Base-by-base conservation (phyloP, 129 eudicot genomes). In the Flaveria bidentis region DNA sequence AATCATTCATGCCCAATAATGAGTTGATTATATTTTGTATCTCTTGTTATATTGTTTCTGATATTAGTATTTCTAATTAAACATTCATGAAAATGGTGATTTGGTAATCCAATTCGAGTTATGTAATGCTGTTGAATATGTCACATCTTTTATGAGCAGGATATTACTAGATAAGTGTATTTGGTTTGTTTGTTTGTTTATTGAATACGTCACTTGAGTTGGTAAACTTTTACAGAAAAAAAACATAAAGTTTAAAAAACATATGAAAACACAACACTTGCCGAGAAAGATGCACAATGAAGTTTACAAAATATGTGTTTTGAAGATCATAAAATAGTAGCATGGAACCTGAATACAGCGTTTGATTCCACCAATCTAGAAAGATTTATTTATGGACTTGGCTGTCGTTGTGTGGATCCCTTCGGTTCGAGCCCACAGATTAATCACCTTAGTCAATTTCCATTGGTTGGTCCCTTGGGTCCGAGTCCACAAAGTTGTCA, bases 331-430 rank as follows among this genome's bases (percentile, higher is more conserved):
- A n/a, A 71, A 52, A 51, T 28, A 10, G 45, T 28, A 33, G 47
- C 25, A 50, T 61, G 67, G 18, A 61, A 42, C 53, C 18, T 25
- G 13, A 57, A 55, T 53, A 13, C 11, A 13, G 17, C 10, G 13
- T 30, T 36, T 76, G 73, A 49, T 18, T 41, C 66, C 55, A 52
- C 55, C 80, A 26, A 71, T 23, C 42, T 14, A 47, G 2, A 71
- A 56, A 1, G 61, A 75, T 75, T 76, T 69, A 12, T 86, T 58
- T 78, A 73, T 83, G 86, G 23, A 65, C 76, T 39, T 70, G 70
- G 79, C 55, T 81, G 53, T 81, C 84, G 12, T 44, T 7, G 30
- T 10, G 18, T 12, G 30, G 3, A 39, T 20, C 55, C 46, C 46
- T 33, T 26, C 14, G 17, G 1, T 26, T 41, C 67, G n/a, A 10